Evolutionary conservation across 2,329 filamentous ascomycete genomes (phyloP), one percentile per base, ranked within the genome.

Genomic region (Hawksworthiomyces lignivorus): DNA sequence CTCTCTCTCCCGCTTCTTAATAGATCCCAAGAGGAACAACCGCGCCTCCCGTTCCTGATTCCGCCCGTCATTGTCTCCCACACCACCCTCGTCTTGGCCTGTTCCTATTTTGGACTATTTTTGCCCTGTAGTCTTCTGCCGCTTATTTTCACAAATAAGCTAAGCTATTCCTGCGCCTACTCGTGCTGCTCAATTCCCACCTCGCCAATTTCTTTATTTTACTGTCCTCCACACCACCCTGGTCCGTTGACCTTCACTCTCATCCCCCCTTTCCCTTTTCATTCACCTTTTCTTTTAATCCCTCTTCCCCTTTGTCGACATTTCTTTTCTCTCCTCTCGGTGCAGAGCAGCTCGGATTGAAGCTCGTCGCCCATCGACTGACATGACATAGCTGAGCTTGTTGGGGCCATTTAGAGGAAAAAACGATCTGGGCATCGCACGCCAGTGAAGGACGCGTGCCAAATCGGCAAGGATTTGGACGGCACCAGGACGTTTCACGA

Each of bases 131-230:
- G 12, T 41, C 30, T 21, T 41, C 24, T 19, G 30, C 30, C 38
- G 24, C 24, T 26, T 26, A 26, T 26, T 26, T 26, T 26, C 24
- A 26, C 12, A 26, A 26, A 26, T 12, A 26, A 26, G 24, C n/a
- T n/a, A n/a, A 26, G 12, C 24, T 26, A 26, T 26, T 26, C 24
- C 24, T 26, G 24, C 24, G 24, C 24, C 24, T 26, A 26, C 8
- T 12, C n/a, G n/a, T n/a, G 12, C 24, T 26, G 8, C 24, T 8
- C 24, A 33, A 20, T 35, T 35, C 30, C 38, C 17, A 41, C 31
- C 38, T 35, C 31, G 24, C 30, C 38, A 34, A 41, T 27, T 41
- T 35, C 38, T 29, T 41, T 35, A n/a, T 41, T 41, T 21, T 35
- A 28, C 38, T 39, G 31, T 28, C 26, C 36, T 39, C 19, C 15